Percentiles rank a stretch among this genome's conserved stretches.
Evolutionary conservation across 352 stramenopile genomes (phyloP).

Genomic region (Discostella stelligera): DNA sequence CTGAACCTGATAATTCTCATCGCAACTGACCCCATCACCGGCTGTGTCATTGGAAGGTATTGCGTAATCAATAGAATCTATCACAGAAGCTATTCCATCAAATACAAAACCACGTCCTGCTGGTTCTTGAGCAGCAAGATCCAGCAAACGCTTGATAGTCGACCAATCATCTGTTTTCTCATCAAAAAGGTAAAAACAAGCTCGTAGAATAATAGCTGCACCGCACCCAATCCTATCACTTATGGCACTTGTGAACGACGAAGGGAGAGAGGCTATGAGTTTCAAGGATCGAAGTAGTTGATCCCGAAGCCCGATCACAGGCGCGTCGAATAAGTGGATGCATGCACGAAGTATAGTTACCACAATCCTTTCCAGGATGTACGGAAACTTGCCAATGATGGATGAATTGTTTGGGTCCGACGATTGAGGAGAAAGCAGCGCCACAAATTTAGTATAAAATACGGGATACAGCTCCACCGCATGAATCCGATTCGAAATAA

Average conservation of each 20-base stretch:
- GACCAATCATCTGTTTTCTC: constrained; percentile 66
- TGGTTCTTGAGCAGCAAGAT: constrained; percentile 56
- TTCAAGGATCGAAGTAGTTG: constrained; percentile 57
- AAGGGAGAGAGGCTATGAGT: constrained; percentile 53
- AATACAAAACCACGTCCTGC: constrained; percentile 67
- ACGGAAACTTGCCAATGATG: constrained; percentile 53
- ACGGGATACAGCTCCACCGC: constrained; percentile 60
- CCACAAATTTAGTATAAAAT: constrained; percentile 68
- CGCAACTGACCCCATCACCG: constrained; percentile 21
- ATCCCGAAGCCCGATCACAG: constrained; percentile 35
- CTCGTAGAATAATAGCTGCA: constrained; percentile 70
- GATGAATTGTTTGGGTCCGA: constrained; percentile 7
- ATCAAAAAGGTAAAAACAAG: constrained; percentile 60
- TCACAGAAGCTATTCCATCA: constrained; percentile 73
- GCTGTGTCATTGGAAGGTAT: constrained; percentile 44
- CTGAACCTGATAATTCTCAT: constrained; percentile 27
- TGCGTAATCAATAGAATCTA: constrained; percentile 72
- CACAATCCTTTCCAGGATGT: constrained; percentile 69
- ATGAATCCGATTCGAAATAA: constrained; percentile 64
- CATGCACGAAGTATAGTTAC: constrained; percentile 70
- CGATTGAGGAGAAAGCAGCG: constrained; percentile 37
- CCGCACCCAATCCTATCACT: constrained; percentile 72
- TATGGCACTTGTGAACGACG: constrained; percentile 55
- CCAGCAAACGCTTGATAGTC: constrained; percentile 63
- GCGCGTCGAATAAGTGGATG: constrained; percentile 71